Evolutionary conservation across 1,284 basidiomycete genomes (phyloP), one percentile per base, ranked within the genome.

Genomic region (Melampsora larici-populina): DNA sequence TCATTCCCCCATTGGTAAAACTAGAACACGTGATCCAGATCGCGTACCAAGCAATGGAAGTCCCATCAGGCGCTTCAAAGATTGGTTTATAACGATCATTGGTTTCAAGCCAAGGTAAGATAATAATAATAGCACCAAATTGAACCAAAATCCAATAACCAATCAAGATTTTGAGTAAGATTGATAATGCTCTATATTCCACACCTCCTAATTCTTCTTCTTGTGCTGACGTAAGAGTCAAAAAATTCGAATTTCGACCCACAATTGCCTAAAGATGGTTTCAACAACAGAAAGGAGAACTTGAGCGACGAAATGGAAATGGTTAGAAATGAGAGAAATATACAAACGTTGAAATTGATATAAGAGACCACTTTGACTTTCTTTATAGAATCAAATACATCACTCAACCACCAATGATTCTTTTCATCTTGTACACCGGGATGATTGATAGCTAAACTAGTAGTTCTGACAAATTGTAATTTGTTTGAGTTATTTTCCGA

Each of bases 181-280:
- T n/a, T n/a, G n/a, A n/a, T n/a, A n/a, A n/a, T n/a, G n/a, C 93
- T n/a, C 93, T 88, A 82, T 94, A 98, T 84, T 99, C 96, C 18
- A 97, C 91, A 7, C 95, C 95, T 9, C 94, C 94, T 6, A 98
- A 86, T 84, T 97, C 94, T 79, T 96, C 92, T 80, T 93, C 86
- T 82, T 98, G 91, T 73, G 93, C 91, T 48, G 89, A 87, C 0
- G 90, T 92, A 71, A 97, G 85, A 58, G 88, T 86, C 68, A 89
- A 88, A 83, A 99, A 97, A n/a, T 88, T 86, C 29, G 93, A 96
- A 83, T 98, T 98, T 71, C 91, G 87, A 0, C 92, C 92, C 3
- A 96, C 92, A 15, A 89, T 85, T 0, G 92, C 91, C 60, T 73
- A 8, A 43, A 43, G 15, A 0, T 13, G 15, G 11, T 43, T 43